Base-by-base conservation (phyloP, 352 stramenopile genomes). In the Plasmopara halstedii region DNA sequence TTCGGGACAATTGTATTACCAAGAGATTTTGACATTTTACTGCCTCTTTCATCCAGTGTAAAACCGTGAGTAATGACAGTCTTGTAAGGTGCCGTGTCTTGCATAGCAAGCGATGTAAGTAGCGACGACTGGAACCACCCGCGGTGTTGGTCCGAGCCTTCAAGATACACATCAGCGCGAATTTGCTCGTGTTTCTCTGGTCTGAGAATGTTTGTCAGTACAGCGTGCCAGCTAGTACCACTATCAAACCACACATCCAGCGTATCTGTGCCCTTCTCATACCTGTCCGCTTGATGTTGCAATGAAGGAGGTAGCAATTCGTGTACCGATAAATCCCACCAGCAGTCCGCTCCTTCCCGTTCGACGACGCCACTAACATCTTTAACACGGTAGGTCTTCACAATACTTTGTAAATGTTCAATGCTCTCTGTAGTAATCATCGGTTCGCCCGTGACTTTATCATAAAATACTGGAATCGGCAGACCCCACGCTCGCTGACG, bases 171-270 rank as follows among this genome's bases (percentile, higher is more conserved):
- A 64, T 99, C 85, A 1, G 95, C 96, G 35, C 88, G 85, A 56
- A 89, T 92, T 32, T 51, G 50, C 21, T 54, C 50, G 10, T 86
- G 58, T 42, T 85, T 71, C 0, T 77, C 64, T 31, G 73, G 69
- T 35, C 63, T 31, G 10, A 61, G 35, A 1, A 68, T 6, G n/a
- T 20, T 26, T 0, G 59, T 38, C 7, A 90, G 57, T 15, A 90
- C 77, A 0, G 75, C 53, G 44, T 88, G 60, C 82, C 82, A 91
- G 42, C 68, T 87, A 25, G 73, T 88, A 26, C 86, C 87, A 33
- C 88, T 98, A 73, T 99, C 97, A 61, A 99, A 99, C 97, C 97
- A 99, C 26, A 99, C 97, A 67, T 99, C 97, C 58, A 99, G 87
- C 3, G 97, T 99, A 64, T 99, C 97, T 14, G 72, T 97, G 21